These are phyloP conservation scores for Kurtzmaniella natalensis DNA, from an alignment of 1,139 yeast species.

Conservation along the genomic window DNA sequence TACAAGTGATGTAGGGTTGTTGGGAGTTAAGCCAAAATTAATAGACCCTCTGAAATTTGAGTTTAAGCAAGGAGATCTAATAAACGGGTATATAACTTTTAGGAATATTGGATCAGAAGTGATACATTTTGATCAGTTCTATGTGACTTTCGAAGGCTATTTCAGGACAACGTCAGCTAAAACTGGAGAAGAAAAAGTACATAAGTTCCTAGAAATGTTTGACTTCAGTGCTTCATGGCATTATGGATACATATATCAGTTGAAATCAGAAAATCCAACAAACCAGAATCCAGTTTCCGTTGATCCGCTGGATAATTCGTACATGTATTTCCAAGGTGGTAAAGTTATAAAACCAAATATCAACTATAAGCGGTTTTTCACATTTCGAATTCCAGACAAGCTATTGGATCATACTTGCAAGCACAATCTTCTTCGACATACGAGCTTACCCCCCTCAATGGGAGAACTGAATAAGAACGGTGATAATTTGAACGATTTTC, in stretches of 20 bases:
- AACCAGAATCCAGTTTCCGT: slow-evolving; percentile 14
- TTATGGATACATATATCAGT: slow-evolving; percentile 25
- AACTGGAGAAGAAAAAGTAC: slow-evolving; percentile 22
- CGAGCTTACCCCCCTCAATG: slow-evolving; percentile 34
- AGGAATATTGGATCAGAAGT: slow-evolving; percentile 21
- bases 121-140: slow-evolving; percentile 39
- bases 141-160: slow-evolving; percentile 37
- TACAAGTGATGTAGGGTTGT: slow-evolving; percentile 32
- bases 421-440: slow-evolving; percentile 32
- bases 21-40: slow-evolving; percentile 22
- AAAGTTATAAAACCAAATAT: slow-evolving; percentile 33
- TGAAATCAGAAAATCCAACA: slow-evolving; percentile 22
- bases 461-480: slow-evolving; percentile 15
- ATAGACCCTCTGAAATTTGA: slow-evolving; percentile 33
- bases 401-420: slow-evolving; percentile 39
- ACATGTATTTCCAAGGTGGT: slow-evolving; percentile 29
- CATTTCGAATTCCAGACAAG: slow-evolving; percentile 39
- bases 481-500: slow-evolving; percentile 26
- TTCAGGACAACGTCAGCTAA: slow-evolving; percentile 24
- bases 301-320: slow-evolving; percentile 39
- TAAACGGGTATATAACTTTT: slow-evolving; percentile 34
- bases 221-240: slow-evolving; percentile 40
- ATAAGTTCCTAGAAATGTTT: slow-evolving; percentile 38
- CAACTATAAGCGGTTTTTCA: slow-evolving; percentile 39
- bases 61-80: slow-evolving; percentile 37